phyloP scores from a whole-genome alignment of 495 filamentous ascomycete species.

The Ascodesmis nigricans region DNA sequence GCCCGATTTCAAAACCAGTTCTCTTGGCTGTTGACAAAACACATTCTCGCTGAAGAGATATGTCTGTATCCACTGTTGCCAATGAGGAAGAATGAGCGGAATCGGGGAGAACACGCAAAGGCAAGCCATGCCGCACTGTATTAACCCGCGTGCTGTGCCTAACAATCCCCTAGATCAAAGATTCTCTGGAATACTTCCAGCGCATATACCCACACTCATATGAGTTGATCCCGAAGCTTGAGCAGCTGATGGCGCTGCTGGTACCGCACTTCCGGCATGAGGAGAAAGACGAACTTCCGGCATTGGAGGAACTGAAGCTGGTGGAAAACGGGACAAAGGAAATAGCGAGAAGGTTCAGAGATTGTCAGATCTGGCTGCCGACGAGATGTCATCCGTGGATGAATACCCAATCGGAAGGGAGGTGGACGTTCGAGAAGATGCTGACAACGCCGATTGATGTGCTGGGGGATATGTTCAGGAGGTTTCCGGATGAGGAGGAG shows the following conservation, averaged over 20 bases:
- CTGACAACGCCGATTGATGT: slow-evolving; percentile 31
- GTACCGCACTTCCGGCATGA: slow-evolving; percentile 37
- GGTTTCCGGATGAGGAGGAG: slow-evolving; percentile 24
- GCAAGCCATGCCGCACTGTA: slow-evolving; percentile 41
- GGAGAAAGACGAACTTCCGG: slow-evolving; percentile 33
- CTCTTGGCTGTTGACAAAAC: slow-evolving; percentile 42
- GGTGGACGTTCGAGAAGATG: slow-evolving; percentile 29
- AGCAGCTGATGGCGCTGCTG: slow-evolving; percentile 31
- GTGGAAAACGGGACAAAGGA: slow-evolving; percentile 16
- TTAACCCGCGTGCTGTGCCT: background rate
- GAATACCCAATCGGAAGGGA: slow-evolving; percentile 27
- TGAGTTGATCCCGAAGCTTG: slow-evolving; percentile 31
- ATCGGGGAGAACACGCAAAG: no score
- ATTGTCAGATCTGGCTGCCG: slow-evolving; percentile 35
- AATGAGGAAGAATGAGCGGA: no score
- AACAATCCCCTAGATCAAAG: slow-evolving; percentile 32
- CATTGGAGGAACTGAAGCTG: slow-evolving; percentile 26
- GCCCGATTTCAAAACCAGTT: slow-evolving; percentile 40
- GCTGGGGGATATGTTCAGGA: slow-evolving; percentile 28
- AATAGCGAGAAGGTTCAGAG: slow-evolving; percentile 30
- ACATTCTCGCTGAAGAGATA: slow-evolving; percentile 9
- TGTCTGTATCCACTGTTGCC: slow-evolving; percentile 10
- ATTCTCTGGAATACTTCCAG: slow-evolving; percentile 40
- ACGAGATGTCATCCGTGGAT: slow-evolving; percentile 23
- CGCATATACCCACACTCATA: slow-evolving; percentile 27